These are phyloP conservation scores for Ceriops decandra DNA, from an alignment of 345 rosid species.

Conservation along the genomic window DNA sequence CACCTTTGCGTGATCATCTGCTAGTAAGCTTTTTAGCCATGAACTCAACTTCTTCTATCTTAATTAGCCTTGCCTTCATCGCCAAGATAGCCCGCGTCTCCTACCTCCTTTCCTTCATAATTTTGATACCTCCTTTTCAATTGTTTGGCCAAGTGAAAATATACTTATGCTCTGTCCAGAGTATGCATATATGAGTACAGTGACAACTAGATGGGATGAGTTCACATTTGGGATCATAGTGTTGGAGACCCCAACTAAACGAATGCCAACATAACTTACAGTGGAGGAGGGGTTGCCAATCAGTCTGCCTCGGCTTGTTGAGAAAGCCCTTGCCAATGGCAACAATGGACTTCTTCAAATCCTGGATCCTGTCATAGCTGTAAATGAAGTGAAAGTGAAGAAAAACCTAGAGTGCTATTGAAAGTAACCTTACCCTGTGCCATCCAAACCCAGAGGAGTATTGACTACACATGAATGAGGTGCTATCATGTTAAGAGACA, in stretches of 20 bases:
- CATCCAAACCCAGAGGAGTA: constrained; percentile 50
- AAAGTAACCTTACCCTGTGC: constrained; percentile 59
- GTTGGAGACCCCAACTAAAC: constrained; percentile 64
- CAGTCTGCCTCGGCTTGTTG: constrained; percentile 54
- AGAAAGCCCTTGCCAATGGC: constrained; percentile 42
- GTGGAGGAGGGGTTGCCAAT: constrained; percentile 44
- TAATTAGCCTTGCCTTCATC: background rate
- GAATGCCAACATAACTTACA: constrained; percentile 58
- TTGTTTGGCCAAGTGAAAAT: background rate
- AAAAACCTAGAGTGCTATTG: constrained; percentile 31
- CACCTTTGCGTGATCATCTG: too few relatives aligned
- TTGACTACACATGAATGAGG: constrained; percentile 59
- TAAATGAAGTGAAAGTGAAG: constrained; percentile 21
- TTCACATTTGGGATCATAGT: constrained; percentile 70
- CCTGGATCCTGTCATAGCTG: constrained; percentile 38
- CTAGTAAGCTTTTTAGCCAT: too few relatives aligned
- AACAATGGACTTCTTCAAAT: constrained; percentile 36
- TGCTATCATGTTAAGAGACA: constrained; percentile 18
- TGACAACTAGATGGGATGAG: constrained; percentile 72
- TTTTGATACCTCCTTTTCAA: background rate
- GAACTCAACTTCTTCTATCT: too few relatives aligned
- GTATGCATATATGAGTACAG: constrained; percentile 72
- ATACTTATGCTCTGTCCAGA: constrained; percentile 35
- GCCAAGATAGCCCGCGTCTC: constrained; percentile 6
- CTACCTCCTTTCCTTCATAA: background rate